These are phyloP conservation scores for Pyricularia grisea DNA, from an alignment of 2,329 filamentous ascomycete genomes.

Conservation along the genomic window DNA sequence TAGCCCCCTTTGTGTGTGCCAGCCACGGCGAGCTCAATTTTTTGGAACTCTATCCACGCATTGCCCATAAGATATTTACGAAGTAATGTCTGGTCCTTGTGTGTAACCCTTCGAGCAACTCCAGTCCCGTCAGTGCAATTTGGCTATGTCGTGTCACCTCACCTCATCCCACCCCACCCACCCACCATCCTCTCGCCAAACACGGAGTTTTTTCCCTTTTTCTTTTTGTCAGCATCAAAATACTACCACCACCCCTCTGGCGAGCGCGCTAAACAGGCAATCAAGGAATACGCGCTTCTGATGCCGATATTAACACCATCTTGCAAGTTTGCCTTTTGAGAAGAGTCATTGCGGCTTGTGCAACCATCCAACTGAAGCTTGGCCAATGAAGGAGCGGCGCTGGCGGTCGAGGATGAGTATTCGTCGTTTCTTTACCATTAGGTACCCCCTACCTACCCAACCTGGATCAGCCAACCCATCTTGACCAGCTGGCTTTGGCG, in stretches of 20 bases:
- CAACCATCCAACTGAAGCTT: not conserved
- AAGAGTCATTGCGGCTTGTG: not conserved
- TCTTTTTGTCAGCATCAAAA: not conserved
- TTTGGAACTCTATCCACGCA: not conserved
- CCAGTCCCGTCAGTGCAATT: not conserved
- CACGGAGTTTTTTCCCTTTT: not conserved
- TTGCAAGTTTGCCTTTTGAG: not conserved
- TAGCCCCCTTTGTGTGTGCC: not conserved
- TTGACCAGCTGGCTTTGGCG: no score
- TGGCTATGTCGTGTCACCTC: not conserved
- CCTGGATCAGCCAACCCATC: no score
- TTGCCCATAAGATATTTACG: not conserved
- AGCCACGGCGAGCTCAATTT: not conserved
- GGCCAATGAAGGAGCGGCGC: not conserved
- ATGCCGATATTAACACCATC: not conserved
- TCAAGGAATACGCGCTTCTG: not conserved
- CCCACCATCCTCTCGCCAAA: not conserved
- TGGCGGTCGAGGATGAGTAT: not conserved
- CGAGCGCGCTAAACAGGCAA: not conserved
- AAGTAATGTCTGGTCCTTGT: not conserved
- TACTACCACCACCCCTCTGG: not conserved
- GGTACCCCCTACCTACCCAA: no score
- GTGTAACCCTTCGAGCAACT: not conserved
- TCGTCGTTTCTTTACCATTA: no score
- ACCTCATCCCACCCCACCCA: not conserved